Evolutionary conservation across 148 eudicot genomes (phyloP), one percentile per base, ranked within the genome.

Genomic region (Chenopodium album): DNA sequence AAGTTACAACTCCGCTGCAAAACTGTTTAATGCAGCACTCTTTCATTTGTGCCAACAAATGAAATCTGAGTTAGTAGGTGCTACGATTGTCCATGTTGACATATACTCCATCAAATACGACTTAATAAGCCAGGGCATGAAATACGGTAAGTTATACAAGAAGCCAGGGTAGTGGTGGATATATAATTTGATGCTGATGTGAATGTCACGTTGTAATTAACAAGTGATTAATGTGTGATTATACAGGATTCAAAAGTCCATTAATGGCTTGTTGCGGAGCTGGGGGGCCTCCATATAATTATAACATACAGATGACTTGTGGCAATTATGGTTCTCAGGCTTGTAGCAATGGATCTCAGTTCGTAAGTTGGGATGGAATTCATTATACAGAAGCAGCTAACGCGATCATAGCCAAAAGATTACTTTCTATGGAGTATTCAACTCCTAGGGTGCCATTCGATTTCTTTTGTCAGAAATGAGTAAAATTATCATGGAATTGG

Each of bases 381-480:
- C 99, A 96, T 85, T 94, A 89, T 76, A 92, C 94, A 5, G 99
- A 96, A 82, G 95, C 98, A 14, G 98, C 99, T 14, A 96, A 96
- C 71, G 75, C 85, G 47, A 47, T 94, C 73, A 79, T 94, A 77
- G 91, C 94, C 71, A 80, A 92, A 50, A 94, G 89, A 82, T 83
- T 96, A 86, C 91, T 88, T 74, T 94, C 99, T 59, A 88, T 52
- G 50, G 85, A 81, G 22, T 92, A 92, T 84, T 88, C 92, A 9
- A 91, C 97, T 2, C 99, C 99, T 5, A 88, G 32, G 11, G 37
- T 89, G 5, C 19, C 90, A 12, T 92, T 93, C 22, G 89, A 90
- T 85, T 91, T 91, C 89, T 95, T 95, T 79, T 93, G 98, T 81
- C 84, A 69, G 73, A 79, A 79, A 87, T 86, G 74, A 82, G 77